Conservation (phyloP, 257 asterid genomes). For the Capsicum pubescens region DNA sequence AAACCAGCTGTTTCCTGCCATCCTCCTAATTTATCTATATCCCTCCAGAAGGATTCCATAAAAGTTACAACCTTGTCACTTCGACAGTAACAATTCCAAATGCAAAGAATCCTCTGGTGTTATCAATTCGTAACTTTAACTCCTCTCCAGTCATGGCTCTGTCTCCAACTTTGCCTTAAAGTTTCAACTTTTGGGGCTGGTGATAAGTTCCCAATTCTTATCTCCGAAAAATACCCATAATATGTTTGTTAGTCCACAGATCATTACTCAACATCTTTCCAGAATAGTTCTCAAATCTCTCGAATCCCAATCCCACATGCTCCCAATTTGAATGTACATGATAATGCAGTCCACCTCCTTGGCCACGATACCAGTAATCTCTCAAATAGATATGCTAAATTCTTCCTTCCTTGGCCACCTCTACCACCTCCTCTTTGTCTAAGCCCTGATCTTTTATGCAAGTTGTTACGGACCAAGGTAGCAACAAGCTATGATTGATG, state of each 20-base stretch:
- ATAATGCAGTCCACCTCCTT: background rate
- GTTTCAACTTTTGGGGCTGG: background rate
- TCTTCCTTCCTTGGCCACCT: background rate
- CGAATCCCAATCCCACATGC: background rate
- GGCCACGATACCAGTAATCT: too few species aligned
- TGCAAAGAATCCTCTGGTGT: background rate
- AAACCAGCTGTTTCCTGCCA: background rate
- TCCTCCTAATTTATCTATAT: background rate
- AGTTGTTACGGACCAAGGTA: background rate
- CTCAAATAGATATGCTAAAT: background rate
- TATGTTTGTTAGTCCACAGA: background rate
- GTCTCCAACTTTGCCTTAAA: background rate
- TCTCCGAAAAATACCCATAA: background rate
- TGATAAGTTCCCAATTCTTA: background rate
- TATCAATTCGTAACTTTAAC: background rate
- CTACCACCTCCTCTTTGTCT: background rate
- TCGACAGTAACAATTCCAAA: background rate
- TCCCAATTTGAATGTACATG: background rate
- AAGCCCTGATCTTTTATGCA: background rate
- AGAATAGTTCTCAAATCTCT: background rate
- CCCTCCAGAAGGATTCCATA: background rate
- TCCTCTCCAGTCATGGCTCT: too few species aligned
- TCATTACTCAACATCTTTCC: background rate
- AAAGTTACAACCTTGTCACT: background rate
- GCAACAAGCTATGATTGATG: background rate